Base-by-base conservation (phyloP, 768 basidiomycete species). In the Polyporus arcularius region DNA sequence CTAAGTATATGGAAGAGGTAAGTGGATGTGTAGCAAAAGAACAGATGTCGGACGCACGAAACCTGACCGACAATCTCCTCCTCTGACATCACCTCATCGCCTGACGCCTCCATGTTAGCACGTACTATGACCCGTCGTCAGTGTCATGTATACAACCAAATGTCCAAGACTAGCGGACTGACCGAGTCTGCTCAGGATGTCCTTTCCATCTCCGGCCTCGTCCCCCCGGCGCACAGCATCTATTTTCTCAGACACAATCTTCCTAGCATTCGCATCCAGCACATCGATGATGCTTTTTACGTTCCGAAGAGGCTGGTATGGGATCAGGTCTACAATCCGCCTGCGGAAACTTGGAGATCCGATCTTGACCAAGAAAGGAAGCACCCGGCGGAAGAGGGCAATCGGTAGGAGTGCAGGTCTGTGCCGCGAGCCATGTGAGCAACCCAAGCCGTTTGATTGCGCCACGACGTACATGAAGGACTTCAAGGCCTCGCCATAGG, bases 101-200 rank as follows among this genome's bases (percentile, higher is more conserved):
- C 11, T 4, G 42, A 32, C n/a, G 43, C 43, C 1, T 78, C 74
- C 11, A 70, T 65, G 58, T 78, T 53, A 15, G 52, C 52, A 8
- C n/a, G 10, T 21, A 48, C 47, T 48, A 9, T 35, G 35, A 1
- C 6, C 35, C 35, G 6, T 9, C 14, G 47, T 21, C 12, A 48
- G 26, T 14, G 18, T 8, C 18, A 48, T 2, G 8, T 28, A 28
- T 48, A 3, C 35, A 35, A 35, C 7, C 11, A 35, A 12, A 48
- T 8, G 7, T 21, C 47, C n/a, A 12, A 46, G 5, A 2, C 45
- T 15, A 18, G 47, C 28, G 18, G 26, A 42, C 80, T 65, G 61
- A 83, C 82, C 66, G 42, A 84, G 70, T 38, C 79, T 72, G 56
- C 78, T 81, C 55, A 82, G 80, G 30, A 85, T 77, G 69, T 84